Percentiles rank a stretch among this genome's conserved stretches.
Conservation (phyloP, 2,329 filamentous ascomycete genomes). For the Verticillium longisporum region DNA sequence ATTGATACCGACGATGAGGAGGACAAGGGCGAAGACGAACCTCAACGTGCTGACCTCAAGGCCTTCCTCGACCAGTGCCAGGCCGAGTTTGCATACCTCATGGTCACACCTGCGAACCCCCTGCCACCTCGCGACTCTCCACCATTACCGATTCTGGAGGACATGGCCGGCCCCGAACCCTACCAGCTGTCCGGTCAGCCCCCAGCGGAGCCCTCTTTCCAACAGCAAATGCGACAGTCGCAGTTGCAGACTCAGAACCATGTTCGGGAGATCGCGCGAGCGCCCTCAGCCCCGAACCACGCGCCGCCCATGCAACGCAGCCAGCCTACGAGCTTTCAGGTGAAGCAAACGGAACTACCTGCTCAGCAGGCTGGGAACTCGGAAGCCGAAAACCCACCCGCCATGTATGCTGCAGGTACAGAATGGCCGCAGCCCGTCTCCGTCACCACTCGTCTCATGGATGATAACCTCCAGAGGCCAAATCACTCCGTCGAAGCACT, state of each 20-base stretch:
- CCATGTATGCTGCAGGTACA: conserved; percentile 24
- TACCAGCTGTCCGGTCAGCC: conserved; percentile 36
- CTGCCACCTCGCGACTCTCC: conserved; percentile 58
- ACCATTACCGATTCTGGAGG: conserved; percentile 50
- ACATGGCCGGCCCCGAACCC: conserved; percentile 50
- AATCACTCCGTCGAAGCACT: conserved; percentile 33
- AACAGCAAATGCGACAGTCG: conserved; percentile 26
- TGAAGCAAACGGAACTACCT: conserved; percentile 31
- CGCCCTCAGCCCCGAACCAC: conserved; percentile 48
- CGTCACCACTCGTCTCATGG: conserved; percentile 19
- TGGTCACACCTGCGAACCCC: conserved; percentile 61
- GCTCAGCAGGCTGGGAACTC: conserved; percentile 44
- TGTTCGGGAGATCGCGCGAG: conserved; percentile 43
- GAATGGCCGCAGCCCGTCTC: conserved; percentile 24
- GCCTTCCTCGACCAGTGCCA: conserved; percentile 58
- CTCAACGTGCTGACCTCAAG: conserved; percentile 47
- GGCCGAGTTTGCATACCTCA: conserved; percentile 60
- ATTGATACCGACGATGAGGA: conserved; percentile 37
- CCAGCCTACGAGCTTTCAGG: conserved; percentile 21
- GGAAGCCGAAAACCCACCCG: conserved; percentile 42
- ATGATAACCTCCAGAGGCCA: conserved; percentile 23
- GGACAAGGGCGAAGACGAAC: conserved; percentile 40
- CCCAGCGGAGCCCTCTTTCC: conserved; percentile 30
- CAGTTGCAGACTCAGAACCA: conserved; percentile 48
- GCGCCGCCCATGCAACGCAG: conserved; percentile 46